Percentiles rank a stretch among this genome's conserved stretches.
Evolutionary conservation across 148 eudicot species (phyloP).

Genomic region (Selenicereus undatus): DNA sequence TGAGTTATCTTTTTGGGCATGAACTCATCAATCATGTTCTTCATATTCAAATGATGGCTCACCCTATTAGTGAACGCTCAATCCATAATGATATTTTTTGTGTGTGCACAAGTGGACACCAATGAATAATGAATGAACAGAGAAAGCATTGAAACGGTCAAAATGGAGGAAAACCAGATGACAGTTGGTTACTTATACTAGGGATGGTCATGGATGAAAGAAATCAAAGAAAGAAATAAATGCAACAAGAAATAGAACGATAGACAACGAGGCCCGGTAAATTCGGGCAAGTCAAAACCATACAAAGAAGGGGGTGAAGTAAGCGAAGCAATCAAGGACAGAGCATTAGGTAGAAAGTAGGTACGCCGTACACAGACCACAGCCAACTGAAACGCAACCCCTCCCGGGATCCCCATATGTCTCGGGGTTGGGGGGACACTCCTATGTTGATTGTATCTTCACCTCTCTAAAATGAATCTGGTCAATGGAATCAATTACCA

Average conservation of each 20-base stretch:
- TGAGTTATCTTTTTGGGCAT: too few species aligned
- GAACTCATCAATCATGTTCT: too few species aligned
- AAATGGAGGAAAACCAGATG: background rate
- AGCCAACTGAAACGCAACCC: background rate
- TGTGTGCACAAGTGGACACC: too few species aligned
- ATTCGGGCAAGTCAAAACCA: background rate
- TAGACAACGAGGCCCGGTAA: background rate
- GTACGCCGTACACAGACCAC: conserved; percentile 39
- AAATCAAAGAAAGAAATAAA: background rate
- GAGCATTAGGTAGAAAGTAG: conserved; percentile 32
- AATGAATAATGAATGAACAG: too few species aligned
- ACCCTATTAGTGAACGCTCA: too few species aligned
- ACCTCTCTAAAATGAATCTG: too few species aligned
- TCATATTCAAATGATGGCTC: too few species aligned
- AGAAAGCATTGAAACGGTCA: background rate
- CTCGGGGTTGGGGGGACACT: too few species aligned
- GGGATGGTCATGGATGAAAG: background rate
- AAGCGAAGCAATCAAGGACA: background rate
- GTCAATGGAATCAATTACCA: background rate
- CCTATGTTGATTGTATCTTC: background rate
- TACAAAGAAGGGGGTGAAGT: background rate
- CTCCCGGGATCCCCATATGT: background rate
- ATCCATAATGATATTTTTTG: too few species aligned
- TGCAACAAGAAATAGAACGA: background rate
- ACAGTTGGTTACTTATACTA: background rate